Evolutionary conservation across 169 alveolate species (phyloP), one percentile per base, ranked within the genome.

Genomic region (Cystoisospora suis): DNA sequence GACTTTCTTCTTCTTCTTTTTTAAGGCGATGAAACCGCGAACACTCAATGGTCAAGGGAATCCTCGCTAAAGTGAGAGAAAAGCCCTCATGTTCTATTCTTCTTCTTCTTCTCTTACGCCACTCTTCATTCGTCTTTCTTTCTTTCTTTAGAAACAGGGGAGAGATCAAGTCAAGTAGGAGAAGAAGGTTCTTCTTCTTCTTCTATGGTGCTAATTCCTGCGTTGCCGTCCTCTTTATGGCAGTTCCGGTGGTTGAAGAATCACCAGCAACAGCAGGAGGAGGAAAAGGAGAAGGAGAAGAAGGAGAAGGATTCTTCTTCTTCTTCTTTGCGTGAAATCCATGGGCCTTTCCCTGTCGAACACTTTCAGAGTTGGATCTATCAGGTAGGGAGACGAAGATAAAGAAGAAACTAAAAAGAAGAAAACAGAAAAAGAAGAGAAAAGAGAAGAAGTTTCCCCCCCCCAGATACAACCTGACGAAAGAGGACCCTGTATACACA

Each of bases 191-290:
- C n/a, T n/a, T n/a, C n/a, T n/a, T 49, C 0, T 17, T n/a, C 12
- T 65, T 65, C 44, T 12, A 36, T 32, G 77, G 7, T 23, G 40
- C n/a, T 15, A 15, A 15, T 44, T 4, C 61, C 77, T 5, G 77
- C 4, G 42, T 36, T 32, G 77, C 36, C 42, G 77, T 6, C 77
- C n/a, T 32, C 77, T 20, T n/a, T 4, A 2, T 81, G 88, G 88
- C 75, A 47, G 53, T 81, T 81, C n/a, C 88, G 75, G 46, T 77
- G 87, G 87, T 56, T 81, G 56, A 17, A 42, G 23, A 81, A 53
- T 53, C 75, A n/a, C 72, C 0, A n/a, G 3, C 49, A 75, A 47
- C 88, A 81, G n/a, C 32, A n/a, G n/a, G n/a, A n/a, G n/a, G n/a
- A n/a, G n/a, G n/a, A n/a, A n/a, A n/a, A n/a, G n/a, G n/a, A n/a